These are phyloP conservation scores for Alternaria sp. DNA, from an alignment of 2,329 filamentous ascomycete genomes.

Conservation along the genomic window DNA sequence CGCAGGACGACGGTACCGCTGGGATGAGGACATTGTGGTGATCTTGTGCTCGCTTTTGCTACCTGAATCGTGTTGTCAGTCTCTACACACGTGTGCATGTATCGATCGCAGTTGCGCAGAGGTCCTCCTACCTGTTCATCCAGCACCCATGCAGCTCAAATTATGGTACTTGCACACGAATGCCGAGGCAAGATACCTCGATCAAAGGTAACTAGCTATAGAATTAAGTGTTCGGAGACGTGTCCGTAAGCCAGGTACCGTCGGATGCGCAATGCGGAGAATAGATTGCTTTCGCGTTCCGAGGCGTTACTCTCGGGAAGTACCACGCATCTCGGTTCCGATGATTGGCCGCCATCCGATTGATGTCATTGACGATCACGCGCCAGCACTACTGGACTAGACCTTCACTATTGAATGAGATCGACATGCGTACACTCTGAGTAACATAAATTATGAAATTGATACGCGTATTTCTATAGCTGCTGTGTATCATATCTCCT, in stretches of 20 bases:
- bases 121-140: conserved; percentile 1
- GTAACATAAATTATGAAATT: neutral
- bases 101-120: neutral
- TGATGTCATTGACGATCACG: conserved; percentile 21
- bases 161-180: neutral
- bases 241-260: conserved; percentile 14
- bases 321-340: conserved; percentile 20
- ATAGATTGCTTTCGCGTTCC: conserved; percentile 23
- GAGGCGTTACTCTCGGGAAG: conserved; percentile 10
- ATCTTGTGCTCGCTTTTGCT: neutral
- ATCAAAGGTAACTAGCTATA: neutral
- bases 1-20: conserved; percentile 33
- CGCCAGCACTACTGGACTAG: neutral
- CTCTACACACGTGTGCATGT: neutral
- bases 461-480: neutral
- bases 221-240: conserved; percentile 10
- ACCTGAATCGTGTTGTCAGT: neutral
- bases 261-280: conserved; percentile 15
- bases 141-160: conserved; percentile 1
- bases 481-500: neutral
- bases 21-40: conserved; percentile 30
- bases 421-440: neutral
- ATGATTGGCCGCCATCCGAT: conserved; percentile 23
- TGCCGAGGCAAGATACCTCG: neutral
- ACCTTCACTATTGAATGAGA: neutral